phyloP scores from a whole-genome alignment of 192 early-diverging fungal genomes.

The Coemansia sp. region DNA sequence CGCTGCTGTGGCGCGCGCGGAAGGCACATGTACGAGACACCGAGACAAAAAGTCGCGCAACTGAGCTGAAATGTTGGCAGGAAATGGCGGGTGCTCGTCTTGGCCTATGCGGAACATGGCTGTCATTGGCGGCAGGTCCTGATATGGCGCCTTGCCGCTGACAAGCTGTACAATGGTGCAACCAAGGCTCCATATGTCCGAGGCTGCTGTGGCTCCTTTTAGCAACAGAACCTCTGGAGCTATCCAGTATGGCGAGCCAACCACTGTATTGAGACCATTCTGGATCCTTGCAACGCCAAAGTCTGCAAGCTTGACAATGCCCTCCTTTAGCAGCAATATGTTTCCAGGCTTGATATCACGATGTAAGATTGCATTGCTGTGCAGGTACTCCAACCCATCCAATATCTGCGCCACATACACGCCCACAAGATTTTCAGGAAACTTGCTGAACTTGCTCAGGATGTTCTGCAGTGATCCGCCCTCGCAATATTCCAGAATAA shows the following conservation, averaged over 20 bases:
- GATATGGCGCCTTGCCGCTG: slow-evolving; percentile 69
- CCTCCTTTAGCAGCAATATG: slow-evolving; percentile 68
- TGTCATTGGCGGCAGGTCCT: slow-evolving; percentile 66
- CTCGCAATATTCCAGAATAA: slow-evolving; percentile 83
- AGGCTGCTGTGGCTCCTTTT: slow-evolving; percentile 65
- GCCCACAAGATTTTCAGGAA: slow-evolving; percentile 69
- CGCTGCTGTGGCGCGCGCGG: slow-evolving; percentile 62
- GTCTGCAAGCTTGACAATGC: slow-evolving; percentile 72
- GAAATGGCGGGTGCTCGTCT: slow-evolving; percentile 73
- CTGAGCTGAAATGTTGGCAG: slow-evolving; percentile 56
- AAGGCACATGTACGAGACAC: slow-evolving; percentile 79
- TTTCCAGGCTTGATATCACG: slow-evolving; percentile 67
- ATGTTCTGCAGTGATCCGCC: slow-evolving; percentile 71
- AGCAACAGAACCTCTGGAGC: slow-evolving; percentile 72
- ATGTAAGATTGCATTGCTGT: slow-evolving; percentile 58
- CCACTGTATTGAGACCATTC: slow-evolving; percentile 64
- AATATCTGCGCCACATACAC: slow-evolving; percentile 68
- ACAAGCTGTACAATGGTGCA: slow-evolving; percentile 72
- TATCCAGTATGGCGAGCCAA: slow-evolving; percentile 80
- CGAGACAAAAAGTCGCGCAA: slow-evolving; percentile 73
- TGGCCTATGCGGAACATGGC: slow-evolving; percentile 71
- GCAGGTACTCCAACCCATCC: slow-evolving; percentile 55
- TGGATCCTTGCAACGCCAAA: slow-evolving; percentile 71
- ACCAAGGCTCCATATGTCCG: slow-evolving; percentile 72
- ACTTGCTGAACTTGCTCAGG: slow-evolving; percentile 69